Evolutionary conservation across 1,284 basidiomycete genomes (phyloP).

Genomic region (Meira nashicola): DNA sequence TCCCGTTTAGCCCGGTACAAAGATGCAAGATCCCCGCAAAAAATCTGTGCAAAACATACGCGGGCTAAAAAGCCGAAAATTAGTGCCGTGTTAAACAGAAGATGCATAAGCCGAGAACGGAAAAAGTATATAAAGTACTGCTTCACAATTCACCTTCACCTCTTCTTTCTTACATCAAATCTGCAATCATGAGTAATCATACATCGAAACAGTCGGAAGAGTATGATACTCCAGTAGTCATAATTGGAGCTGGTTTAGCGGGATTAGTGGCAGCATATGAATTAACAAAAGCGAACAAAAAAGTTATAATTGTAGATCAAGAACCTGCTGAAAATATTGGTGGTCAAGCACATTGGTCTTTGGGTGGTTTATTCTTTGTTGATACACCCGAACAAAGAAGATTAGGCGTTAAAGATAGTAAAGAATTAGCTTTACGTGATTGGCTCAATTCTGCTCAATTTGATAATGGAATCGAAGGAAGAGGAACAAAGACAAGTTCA

Average conservation of each 20-base stretch:
- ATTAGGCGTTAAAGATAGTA: constrained; percentile 18
- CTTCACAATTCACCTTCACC: too few species aligned
- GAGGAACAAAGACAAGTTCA: too few species aligned
- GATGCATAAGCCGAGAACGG: too few species aligned
- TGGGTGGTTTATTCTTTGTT: constrained; percentile 23
- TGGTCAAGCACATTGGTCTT: constrained; percentile 23
- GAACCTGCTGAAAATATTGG: constrained; percentile 16
- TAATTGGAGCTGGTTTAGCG: constrained; percentile 19
- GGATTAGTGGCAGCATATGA: constrained; percentile 21
- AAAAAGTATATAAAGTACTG: too few species aligned
- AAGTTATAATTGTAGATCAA: constrained; percentile 22
- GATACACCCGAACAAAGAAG: constrained; percentile 19
- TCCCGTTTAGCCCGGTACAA: too few species aligned
- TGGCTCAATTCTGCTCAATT: constrained; percentile 20
- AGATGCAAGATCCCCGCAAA: too few species aligned
- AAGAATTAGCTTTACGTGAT: constrained; percentile 18
- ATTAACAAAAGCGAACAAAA: constrained; percentile 14
- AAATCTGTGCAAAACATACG: too few species aligned
- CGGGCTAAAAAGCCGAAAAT: too few species aligned
- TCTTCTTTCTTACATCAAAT: too few species aligned
- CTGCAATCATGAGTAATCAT: too few species aligned
- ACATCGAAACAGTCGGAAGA: neutral
- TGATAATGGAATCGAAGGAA: constrained; percentile 5
- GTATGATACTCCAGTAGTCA: constrained; percentile 18
- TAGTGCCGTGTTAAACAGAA: too few species aligned